A percentile compares a stretch with the other conserved stretches of the same genome.
These are phyloP conservation scores for Stromatinia cepivora DNA, from an alignment of 2,329 filamentous ascomycete species.

Conservation along the genomic window DNA sequence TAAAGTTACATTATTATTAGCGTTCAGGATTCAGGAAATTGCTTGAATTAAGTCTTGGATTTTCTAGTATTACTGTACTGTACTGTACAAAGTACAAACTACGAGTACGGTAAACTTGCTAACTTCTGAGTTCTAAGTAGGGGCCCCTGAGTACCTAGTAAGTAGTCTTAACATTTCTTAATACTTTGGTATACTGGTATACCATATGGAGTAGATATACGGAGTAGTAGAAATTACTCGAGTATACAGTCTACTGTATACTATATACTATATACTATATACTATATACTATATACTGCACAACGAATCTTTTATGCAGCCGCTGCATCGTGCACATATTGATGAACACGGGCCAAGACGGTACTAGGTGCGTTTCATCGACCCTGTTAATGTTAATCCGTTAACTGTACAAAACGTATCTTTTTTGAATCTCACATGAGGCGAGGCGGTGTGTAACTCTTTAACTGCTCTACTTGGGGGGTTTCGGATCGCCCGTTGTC, in stretches of 20 bases:
- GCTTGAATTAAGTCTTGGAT: not conserved
- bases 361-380: slow-evolving; percentile 2
- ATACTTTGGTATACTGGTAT: no score
- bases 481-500: slow-evolving; percentile 23
- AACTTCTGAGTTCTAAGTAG: not conserved
- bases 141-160: not conserved
- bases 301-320: no score
- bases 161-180: not conserved
- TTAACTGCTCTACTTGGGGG: slow-evolving; percentile 8
- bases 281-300: no score
- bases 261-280: no score
- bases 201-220: no score
- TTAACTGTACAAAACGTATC: slow-evolving; percentile 8
- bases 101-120: not conserved
- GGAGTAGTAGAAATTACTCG: no score
- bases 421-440: slow-evolving; percentile 13
- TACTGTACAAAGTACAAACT: not conserved
- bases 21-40: slow-evolving; percentile 6
- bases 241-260: no score
- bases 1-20: slow-evolving; percentile 25
- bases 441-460: slow-evolving; percentile 23
- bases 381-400: slow-evolving; percentile 3
- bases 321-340: not conserved
- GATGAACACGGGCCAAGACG: not conserved
- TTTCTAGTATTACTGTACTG: no score